Base-by-base conservation (phyloP, 2,329 filamentous ascomycete species). In the Sarocladium strictum region DNA sequence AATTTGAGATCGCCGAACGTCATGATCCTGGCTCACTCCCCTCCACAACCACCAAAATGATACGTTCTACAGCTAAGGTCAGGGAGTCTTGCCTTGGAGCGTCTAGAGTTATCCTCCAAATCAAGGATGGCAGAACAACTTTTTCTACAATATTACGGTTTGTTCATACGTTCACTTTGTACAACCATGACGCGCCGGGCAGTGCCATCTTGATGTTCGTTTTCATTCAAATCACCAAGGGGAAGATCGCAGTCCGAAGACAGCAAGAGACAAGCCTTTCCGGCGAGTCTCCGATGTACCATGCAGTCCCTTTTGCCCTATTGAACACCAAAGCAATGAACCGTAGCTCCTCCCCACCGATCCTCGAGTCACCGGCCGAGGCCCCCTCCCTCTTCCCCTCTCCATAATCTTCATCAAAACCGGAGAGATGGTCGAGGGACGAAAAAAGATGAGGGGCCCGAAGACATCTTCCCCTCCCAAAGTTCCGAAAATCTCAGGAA, bases 301-400 rank as follows among this genome's bases (percentile, higher is more conserved):
- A 76, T 76, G 72, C 70, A 74, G 70, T 72, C 74, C 72, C 60
- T 66, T 67, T 72, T 72, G 69, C 69, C 75, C 72, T 72, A 71
- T 70, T 73, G 69, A 77, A 78, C 75, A 78, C 75, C 76, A 70
- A 73, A 76, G 73, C 73, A 76, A 76, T 76, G 73, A 75, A 73
- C 71, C 71, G 41, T 43, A 47, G 41, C 52, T 53, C 55, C 43
- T 43, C 54, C 26, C 37, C 35, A 29, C 49, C 54, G 41, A 70
- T 33, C 24, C 47, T 51, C 47, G 47, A 51, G 47, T 51, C 47
- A 51, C 47, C 27, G 27, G 12, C 43, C 47, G 27, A 32, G 23
- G 14, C 47, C 47, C n/a, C 47, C 24, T 50, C 33, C 33, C 45
- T 14, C 41, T 40, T 21, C 29, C n/a, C 47, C 45, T 50, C 24